phyloP scores from a whole-genome alignment of 768 basidiomycete species.

The Xerocomus potaroensis region DNA sequence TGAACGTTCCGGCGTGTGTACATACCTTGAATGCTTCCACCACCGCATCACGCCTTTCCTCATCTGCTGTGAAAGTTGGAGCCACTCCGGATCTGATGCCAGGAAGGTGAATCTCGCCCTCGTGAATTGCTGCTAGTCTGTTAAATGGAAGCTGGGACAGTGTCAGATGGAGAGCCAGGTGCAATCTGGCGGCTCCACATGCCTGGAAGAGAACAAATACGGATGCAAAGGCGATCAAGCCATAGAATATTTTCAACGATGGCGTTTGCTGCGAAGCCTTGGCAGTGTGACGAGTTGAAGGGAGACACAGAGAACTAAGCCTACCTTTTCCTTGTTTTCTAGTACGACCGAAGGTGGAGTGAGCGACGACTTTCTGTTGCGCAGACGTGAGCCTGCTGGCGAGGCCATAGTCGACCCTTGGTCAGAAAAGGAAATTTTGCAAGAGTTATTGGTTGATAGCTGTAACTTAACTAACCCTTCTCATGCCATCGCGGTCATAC shows the following conservation, averaged over 20 bases:
- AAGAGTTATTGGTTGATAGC: too few relatives aligned
- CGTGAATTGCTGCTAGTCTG: conserved; percentile 2
- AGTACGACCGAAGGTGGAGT: neutral
- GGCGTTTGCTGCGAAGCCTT: conserved; percentile 2
- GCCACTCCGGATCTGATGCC: conserved; percentile 18
- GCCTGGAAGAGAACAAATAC: conserved; percentile 19
- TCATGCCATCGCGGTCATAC: too few relatives aligned
- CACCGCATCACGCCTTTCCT: conserved; percentile 61
- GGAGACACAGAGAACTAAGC: neutral
- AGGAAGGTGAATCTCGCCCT: conserved; percentile 4
- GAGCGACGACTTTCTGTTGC: conserved; percentile 20
- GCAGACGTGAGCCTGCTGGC: conserved; percentile 14
- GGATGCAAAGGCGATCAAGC: conserved; percentile 3
- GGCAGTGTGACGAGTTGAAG: neutral
- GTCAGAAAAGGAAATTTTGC: conserved; percentile 15
- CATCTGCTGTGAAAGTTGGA: conserved; percentile 48
- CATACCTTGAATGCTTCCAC: conserved; percentile 76
- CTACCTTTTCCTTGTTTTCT: conserved; percentile 7
- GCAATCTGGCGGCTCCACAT: neutral
- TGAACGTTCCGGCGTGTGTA: neutral
- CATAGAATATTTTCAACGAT: conserved; percentile 9
- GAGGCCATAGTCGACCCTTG: neutral
- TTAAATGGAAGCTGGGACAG: conserved; percentile 16
- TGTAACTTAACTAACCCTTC: too few relatives aligned
- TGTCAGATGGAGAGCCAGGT: conserved; percentile 1